Evolutionary conservation across 1,284 basidiomycete genomes (phyloP).

Genomic region (Naganishia sp.): DNA sequence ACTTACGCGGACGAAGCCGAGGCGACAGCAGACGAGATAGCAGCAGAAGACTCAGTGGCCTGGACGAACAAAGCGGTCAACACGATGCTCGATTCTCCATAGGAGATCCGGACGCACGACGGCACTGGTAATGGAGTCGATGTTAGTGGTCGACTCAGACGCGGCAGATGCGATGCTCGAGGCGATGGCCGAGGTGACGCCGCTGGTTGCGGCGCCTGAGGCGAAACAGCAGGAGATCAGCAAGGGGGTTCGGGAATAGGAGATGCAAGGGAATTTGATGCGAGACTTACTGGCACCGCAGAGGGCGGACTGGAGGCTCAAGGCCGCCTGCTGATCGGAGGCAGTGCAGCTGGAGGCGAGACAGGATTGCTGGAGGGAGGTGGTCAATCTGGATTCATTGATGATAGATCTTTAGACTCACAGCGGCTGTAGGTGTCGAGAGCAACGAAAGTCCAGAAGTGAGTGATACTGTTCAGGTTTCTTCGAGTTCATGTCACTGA

Average conservation of each 20-base stretch:
- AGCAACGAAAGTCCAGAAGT: too few species aligned
- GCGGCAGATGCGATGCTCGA: slow-evolving; percentile 13
- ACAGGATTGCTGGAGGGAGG: slow-evolving; percentile 23
- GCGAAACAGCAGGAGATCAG: not conserved
- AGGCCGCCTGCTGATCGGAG: slow-evolving; percentile 27
- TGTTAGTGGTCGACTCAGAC: slow-evolving; percentile 4
- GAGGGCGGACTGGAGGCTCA: slow-evolving; percentile 28
- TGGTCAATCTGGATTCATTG: too few species aligned
- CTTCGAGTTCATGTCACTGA: too few species aligned
- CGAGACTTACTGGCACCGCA: slow-evolving; percentile 21
- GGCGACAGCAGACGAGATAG: slow-evolving; percentile 2
- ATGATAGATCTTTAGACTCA: not conserved
- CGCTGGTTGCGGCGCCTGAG: slow-evolving; percentile 1
- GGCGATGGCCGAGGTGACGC: slow-evolving; percentile 7
- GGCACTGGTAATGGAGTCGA: slow-evolving; percentile 9
- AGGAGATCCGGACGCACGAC: slow-evolving; percentile 3
- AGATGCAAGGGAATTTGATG: not conserved
- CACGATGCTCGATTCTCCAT: too few species aligned
- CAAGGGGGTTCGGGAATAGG: not conserved
- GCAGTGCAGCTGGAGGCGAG: slow-evolving; percentile 29
- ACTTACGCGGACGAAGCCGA: not conserved
- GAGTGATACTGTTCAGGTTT: too few species aligned
- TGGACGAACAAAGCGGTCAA: not conserved
- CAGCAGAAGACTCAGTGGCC: not conserved
- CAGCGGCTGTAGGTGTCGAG: not conserved